phyloP scores from a whole-genome alignment of 257 asterid genomes.

The Solanum tacnaense region DNA sequence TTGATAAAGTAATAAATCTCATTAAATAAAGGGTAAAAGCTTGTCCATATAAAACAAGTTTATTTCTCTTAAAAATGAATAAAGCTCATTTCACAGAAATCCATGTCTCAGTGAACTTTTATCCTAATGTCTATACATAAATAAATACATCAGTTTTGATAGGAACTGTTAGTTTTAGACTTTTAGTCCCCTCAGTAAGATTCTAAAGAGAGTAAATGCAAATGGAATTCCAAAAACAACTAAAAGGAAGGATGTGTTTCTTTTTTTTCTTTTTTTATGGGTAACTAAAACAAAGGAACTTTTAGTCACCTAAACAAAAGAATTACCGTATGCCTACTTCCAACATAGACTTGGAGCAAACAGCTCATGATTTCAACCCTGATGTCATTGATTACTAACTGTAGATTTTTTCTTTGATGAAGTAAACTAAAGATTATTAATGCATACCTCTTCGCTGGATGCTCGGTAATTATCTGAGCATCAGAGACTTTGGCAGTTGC shows the following conservation, averaged over 20 bases:
- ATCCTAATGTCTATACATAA: background rate
- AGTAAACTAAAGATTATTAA: background rate
- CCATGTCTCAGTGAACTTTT: background rate
- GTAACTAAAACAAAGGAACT: background rate
- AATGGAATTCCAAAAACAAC: background rate
- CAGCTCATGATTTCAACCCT: background rate
- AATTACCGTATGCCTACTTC: background rate
- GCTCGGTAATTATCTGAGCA: conserved; percentile 80
- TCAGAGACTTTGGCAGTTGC: conserved; percentile 64
- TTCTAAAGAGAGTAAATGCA: background rate
- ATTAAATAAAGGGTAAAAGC: background rate
- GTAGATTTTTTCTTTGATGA: background rate
- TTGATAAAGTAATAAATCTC: background rate
- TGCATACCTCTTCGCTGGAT: conserved; percentile 57
- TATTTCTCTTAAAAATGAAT: background rate
- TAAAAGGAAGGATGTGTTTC: background rate
- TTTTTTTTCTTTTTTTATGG: background rate
- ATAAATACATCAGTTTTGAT: background rate
- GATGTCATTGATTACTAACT: background rate
- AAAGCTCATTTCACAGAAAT: background rate
- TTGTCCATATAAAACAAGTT: background rate
- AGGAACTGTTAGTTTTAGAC: background rate
- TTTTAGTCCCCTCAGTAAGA: background rate
- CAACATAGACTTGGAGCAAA: background rate
- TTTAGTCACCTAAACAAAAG: background rate